Base-by-base conservation (phyloP, 2,329 filamentous ascomycete genomes). In the Aureobasidium sp. region DNA sequence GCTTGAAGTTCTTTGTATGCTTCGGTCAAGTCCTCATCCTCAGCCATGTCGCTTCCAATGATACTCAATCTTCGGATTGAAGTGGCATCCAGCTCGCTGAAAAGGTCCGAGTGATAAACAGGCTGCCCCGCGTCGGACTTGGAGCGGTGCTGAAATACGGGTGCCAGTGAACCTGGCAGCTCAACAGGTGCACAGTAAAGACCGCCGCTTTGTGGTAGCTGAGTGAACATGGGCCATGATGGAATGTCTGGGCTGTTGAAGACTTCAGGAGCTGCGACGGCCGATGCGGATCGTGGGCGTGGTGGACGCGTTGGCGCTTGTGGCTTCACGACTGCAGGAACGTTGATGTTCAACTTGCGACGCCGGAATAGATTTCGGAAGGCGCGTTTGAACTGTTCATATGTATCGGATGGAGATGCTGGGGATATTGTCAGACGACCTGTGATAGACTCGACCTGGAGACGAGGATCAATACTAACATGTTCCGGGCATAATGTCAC, bases 331-430 rank as follows among this genome's bases (percentile, higher is more conserved):
- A 37, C 55, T 48, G 55, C 55, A 48, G 43, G 32, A 27, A 48
- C 55, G 46, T 60, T 60, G 57, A 24, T 44, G 57, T 39, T 44
- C 34, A 36, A 27, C 46, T 60, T 68, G 32, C 65, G 67, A 39
- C 65, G 59, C 55, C 65, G 66, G 61, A 71, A 69, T 44, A 71
- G 65, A 61, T 66, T 65, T 50, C 70, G 69, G 59, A 71, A 66
- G 24, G 66, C 66, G 47, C 66, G 66, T 65, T 70, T 71, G 53
- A 71, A 61, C 44, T 65, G 65, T 52, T 62, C 62, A 60, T 66
- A 43, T 20, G 66, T 65, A 60, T 69, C 66, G 46, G 68, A 65
- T 39, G 67, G 63, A 44, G 68, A 67, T 53, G 67, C 67, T 69
- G 60, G 55, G 39, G 52, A 61, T 43, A 32, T 44, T 63, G 47